Base-by-base conservation (phyloP, 306 rosid genomes). In the Leucaena leucocephala region DNA sequence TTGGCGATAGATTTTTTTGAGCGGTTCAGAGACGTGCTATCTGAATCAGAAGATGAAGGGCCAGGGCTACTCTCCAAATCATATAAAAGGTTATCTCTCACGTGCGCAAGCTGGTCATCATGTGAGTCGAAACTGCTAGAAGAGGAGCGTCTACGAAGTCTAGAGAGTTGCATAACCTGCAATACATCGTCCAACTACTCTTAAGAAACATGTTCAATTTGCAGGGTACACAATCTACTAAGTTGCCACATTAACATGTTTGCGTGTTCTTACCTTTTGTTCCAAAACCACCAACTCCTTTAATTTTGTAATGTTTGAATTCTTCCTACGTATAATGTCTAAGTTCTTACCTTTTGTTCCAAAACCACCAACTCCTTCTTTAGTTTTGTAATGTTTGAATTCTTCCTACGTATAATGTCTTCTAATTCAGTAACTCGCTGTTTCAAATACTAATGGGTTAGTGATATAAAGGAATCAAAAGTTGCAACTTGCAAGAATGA, bases 41-140 rank as follows among this genome's bases (percentile, higher is more conserved):
- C 97, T 44, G 98, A 92, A 86, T 95, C 98, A n/a, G 99, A 93
- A 38, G 98, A 92, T 15, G 97, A 92, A 78, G 89, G 91, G 36
- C 97, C 85, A 2, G 91, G 87, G 11, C 88, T 70, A 82, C 85
- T 86, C 13, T 91, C 98, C 99, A 95, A 84, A 52, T 95, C 96
- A 83, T 90, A 95, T 22, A 95, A 76, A 75, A 95, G 84, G 80
- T 95, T 95, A 21, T 92, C 97, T 36, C 84, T 85, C 96, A 93
- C 79, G 82, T 86, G 87, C 0, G 89, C 94, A 36, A 68, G 35
- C 55, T 74, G 80, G 39, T 3, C 59, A 10, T 19, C 77, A 54
- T 70, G 67, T 45, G 80, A 71, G 21, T 78, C 83, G 27, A 27
- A 0, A 72, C 83, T 57, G 43, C 87, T 59, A 79, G 89, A 77